A percentile compares a stretch with the other conserved stretches of the same genome.
phyloP scores from a whole-genome alignment of 1,139 yeast species.

The Pneumocystis murina region DNA sequence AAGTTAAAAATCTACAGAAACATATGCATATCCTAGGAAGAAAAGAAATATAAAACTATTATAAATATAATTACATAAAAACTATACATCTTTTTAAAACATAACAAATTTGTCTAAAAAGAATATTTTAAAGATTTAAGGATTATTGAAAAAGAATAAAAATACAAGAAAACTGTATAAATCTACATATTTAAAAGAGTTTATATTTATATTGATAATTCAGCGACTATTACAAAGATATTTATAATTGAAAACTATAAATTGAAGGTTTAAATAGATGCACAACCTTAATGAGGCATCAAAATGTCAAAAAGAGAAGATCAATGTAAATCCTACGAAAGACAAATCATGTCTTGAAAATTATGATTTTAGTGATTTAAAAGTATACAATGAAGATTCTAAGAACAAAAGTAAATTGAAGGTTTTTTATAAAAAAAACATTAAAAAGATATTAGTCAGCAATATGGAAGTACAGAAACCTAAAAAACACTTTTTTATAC shows the following conservation, averaged over 20 bases:
- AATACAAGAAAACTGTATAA: too few species aligned
- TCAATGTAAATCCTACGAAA: too few species aligned
- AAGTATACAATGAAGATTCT: neutral
- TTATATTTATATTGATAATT: too few species aligned
- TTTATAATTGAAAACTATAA: neutral
- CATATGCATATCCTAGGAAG: neutral
- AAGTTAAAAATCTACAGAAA: neutral
- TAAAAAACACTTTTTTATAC: conserved; percentile 55
- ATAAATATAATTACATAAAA: neutral
- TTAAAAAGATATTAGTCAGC: neutral
- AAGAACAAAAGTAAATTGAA: neutral
- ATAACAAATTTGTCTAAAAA: neutral
- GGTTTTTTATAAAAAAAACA: neutral
- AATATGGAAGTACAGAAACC: neutral
- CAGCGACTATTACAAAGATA: neutral
- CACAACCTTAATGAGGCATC: neutral
- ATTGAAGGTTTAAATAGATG: neutral
- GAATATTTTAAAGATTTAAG: neutral
- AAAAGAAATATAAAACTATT: neutral
- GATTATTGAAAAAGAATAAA: neutral
- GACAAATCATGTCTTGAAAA: neutral
- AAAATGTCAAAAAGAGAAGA: neutral
- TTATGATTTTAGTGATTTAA: neutral
- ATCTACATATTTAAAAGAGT: too few species aligned
- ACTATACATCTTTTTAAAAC: neutral